A percentile compares a stretch with the other conserved stretches of the same genome.
These are phyloP conservation scores for Kockiozyma suomiensis DNA, from an alignment of 805 yeast species.

Conservation along the genomic window DNA sequence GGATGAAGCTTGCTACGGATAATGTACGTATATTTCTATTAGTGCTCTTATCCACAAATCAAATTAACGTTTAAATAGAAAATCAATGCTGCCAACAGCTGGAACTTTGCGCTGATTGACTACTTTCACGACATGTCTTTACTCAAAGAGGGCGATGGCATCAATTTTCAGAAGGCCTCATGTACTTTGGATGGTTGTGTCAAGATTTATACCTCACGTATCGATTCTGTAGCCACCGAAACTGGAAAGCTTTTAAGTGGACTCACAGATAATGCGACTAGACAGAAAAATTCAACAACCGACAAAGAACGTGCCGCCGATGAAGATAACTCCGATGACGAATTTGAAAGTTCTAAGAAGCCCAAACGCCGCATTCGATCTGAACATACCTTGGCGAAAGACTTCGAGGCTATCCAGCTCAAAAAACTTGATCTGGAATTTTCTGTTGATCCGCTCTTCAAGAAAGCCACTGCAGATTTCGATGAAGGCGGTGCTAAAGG, in stretches of 20 bases:
- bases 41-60: not conserved
- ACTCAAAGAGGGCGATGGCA: conserved; percentile 71
- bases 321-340: conserved; percentile 35
- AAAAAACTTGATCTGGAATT: conserved; percentile 45
- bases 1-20: conserved; percentile 82
- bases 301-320: conserved; percentile 32
- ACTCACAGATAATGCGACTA: conserved; percentile 48
- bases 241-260: conserved; percentile 84
- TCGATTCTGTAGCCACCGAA: conserved; percentile 88
- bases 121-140: conserved; percentile 83
- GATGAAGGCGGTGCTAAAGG: conserved; percentile 50
- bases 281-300: conserved; percentile 28
- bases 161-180: conserved; percentile 87
- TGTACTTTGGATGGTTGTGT: conserved; percentile 94
- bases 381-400: conserved; percentile 41
- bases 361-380: conserved; percentile 34
- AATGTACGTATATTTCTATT: conserved; percentile 45
- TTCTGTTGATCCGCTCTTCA: conserved; percentile 47
- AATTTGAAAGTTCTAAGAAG: conserved; percentile 33
- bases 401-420: conserved; percentile 39
- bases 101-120: conserved; percentile 90
- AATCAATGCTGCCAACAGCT: conserved; percentile 80
- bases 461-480: conserved; percentile 50
- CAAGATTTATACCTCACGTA: conserved; percentile 85
- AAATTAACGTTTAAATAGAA: conserved; percentile 44